Conservation (phyloP, 495 filamentous ascomycete genomes). For the Darksidea phi region DNA sequence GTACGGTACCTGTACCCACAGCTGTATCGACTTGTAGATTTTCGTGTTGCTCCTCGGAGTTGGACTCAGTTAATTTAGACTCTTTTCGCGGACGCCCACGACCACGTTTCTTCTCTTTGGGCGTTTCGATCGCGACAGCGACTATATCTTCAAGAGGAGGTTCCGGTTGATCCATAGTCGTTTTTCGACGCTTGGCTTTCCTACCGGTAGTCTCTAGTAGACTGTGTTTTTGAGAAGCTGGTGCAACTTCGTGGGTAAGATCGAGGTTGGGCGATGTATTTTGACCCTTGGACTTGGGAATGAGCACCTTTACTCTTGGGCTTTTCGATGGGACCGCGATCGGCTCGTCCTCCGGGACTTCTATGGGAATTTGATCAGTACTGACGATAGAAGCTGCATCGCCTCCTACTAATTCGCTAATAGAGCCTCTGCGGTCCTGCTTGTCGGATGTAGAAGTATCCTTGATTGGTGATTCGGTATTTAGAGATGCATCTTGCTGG, state of each 20-base stretch:
- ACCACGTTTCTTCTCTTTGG: conserved; percentile 29
- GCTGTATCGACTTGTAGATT: neutral
- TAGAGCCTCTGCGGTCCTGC: neutral
- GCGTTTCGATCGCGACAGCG: neutral
- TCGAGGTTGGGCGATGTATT: neutral
- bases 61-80: neutral
- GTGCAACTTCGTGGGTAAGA: neutral
- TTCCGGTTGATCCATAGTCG: conserved; percentile 16
- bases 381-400: too few relatives aligned
- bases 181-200: conserved; percentile 28
- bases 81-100: conserved; percentile 30
- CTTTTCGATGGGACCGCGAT: neutral
- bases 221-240: neutral
- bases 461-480: neutral
- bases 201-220: neutral
- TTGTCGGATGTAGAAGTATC: neutral
- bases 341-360: too few relatives aligned
- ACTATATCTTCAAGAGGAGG: neutral
- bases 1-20: neutral
- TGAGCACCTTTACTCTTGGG: conserved; percentile 11
- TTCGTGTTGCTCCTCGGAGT: neutral
- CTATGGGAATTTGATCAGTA: too few relatives aligned
- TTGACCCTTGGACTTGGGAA: neutral
- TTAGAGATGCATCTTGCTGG: neutral
- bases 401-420: too few relatives aligned